Percentiles rank a stretch among this genome's conserved stretches.
These are phyloP conservation scores for Hirsutella minnesotensis DNA, from an alignment of 2,329 filamentous ascomycete species.

Conservation along the genomic window DNA sequence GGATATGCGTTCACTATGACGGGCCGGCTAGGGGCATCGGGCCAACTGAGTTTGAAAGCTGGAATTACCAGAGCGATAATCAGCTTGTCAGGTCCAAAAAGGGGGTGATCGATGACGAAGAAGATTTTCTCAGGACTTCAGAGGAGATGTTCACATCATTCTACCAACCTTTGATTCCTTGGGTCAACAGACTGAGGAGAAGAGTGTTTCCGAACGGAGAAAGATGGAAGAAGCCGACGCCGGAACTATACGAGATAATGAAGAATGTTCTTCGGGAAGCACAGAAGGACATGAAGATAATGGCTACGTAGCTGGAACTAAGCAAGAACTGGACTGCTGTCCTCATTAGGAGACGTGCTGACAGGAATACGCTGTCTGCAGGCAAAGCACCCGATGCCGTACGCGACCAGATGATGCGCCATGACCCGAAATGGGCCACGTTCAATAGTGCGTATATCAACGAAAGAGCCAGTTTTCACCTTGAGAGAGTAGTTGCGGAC, in stretches of 20 bases:
- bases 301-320: too few species aligned
- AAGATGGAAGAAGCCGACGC: constrained; percentile 7
- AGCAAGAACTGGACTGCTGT: too few species aligned
- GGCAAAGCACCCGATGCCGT: too few species aligned
- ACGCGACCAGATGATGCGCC: too few species aligned
- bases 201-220: constrained; percentile 16
- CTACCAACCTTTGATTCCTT: constrained; percentile 17
- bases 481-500: too few species aligned
- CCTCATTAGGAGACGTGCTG: too few species aligned
- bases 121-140: constrained; percentile 13
- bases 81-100: not conserved
- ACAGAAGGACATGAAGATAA: not conserved
- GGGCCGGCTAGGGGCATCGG: constrained; percentile 9
- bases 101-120: constrained; percentile 3
- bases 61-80: constrained; percentile 6
- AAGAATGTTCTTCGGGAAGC: not conserved
- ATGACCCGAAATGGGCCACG: too few species aligned
- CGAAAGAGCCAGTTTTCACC: too few species aligned
- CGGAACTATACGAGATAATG: not conserved
- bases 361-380: too few species aligned
- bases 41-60: constrained; percentile 5
- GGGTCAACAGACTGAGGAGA: constrained; percentile 19
- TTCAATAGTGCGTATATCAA: too few species aligned
- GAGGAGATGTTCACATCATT: constrained; percentile 14
- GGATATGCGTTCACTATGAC: constrained; percentile 29